A percentile compares a stretch with the other conserved stretches of the same genome.
Evolutionary conservation across 495 filamentous ascomycete species (phyloP).

Genomic region (Paragyromitra xinjiangensis): DNA sequence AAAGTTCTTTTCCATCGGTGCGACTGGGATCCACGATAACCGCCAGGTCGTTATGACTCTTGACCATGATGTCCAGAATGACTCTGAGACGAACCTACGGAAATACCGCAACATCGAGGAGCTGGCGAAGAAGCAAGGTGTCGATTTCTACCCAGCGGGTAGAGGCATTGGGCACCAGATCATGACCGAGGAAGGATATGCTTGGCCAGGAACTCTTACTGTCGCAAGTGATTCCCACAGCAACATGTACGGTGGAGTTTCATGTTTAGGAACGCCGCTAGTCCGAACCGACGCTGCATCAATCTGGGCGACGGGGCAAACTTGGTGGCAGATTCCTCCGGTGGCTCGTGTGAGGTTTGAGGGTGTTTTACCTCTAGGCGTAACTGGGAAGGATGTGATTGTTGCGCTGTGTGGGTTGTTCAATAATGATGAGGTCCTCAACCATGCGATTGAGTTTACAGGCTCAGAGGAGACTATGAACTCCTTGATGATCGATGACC

Average conservation of each 20-base stretch:
- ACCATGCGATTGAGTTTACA: slow-evolving; percentile 90
- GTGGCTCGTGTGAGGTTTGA: slow-evolving; percentile 82
- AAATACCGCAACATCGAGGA: slow-evolving; percentile 88
- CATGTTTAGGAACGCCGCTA: slow-evolving; percentile 78
- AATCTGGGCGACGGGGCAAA: slow-evolving; percentile 85
- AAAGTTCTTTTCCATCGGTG: slow-evolving; percentile 92
- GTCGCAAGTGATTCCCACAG: slow-evolving; percentile 85
- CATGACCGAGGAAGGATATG: slow-evolving; percentile 85
- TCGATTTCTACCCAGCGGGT: slow-evolving; percentile 85
- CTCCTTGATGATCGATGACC: slow-evolving; percentile 77
- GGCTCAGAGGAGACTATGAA: slow-evolving; percentile 79
- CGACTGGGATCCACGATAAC: slow-evolving; percentile 74
- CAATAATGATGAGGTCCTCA: slow-evolving; percentile 88
- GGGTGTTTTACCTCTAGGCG: slow-evolving; percentile 77
- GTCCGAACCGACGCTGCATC: slow-evolving; percentile 86
- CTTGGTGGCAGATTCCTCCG: slow-evolving; percentile 91
- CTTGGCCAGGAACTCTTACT: slow-evolving; percentile 78
- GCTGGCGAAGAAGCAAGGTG: slow-evolving; percentile 81
- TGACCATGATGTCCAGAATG: slow-evolving; percentile 95
- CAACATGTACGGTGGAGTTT: slow-evolving; percentile 92
- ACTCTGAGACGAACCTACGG: slow-evolving; percentile 78
- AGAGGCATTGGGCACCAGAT: slow-evolving; percentile 89
- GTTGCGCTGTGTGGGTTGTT: slow-evolving; percentile 88
- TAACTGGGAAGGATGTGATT: slow-evolving; percentile 96
- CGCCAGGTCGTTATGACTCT: slow-evolving; percentile 85